Evolutionary conservation across 805 yeast genomes (phyloP).

Genomic region (Sugiyamaella americana): DNA sequence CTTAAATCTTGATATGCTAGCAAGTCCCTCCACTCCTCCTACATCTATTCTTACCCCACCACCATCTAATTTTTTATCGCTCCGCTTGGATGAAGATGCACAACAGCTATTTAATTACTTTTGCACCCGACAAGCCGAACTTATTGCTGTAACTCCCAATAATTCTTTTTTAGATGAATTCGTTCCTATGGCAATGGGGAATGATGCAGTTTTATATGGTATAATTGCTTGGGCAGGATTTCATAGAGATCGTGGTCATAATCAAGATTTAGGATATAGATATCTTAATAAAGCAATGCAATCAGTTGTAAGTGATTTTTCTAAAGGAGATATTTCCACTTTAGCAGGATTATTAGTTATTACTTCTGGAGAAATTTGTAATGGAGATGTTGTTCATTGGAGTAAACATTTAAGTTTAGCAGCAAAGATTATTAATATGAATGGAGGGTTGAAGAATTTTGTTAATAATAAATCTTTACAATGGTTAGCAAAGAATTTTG

Average conservation of each 20-base stretch:
- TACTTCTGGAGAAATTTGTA: constrained; percentile 76
- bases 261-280: constrained; percentile 25
- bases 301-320: constrained; percentile 15
- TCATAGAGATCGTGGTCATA: constrained; percentile 28
- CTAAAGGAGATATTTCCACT: constrained; percentile 32
- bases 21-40: neutral
- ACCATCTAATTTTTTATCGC: constrained; percentile 4
- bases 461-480: constrained; percentile 51
- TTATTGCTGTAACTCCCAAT: constrained; percentile 44
- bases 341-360: constrained; percentile 63
- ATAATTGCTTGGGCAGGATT: constrained; percentile 53
- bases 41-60: neutral
- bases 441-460: constrained; percentile 56
- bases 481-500: constrained; percentile 72
- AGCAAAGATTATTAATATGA: constrained; percentile 50
- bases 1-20: neutral
- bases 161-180: constrained; percentile 50
- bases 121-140: constrained; percentile 35
- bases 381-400: constrained; percentile 78
- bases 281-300: constrained; percentile 24
- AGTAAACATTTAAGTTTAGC: constrained; percentile 59
- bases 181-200: constrained; percentile 46
- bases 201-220: constrained; percentile 44
- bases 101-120: constrained; percentile 45
- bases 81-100: constrained; percentile 40